Conservation (phyloP, 163 green algal genomes). For the Volvox carteri region DNA sequence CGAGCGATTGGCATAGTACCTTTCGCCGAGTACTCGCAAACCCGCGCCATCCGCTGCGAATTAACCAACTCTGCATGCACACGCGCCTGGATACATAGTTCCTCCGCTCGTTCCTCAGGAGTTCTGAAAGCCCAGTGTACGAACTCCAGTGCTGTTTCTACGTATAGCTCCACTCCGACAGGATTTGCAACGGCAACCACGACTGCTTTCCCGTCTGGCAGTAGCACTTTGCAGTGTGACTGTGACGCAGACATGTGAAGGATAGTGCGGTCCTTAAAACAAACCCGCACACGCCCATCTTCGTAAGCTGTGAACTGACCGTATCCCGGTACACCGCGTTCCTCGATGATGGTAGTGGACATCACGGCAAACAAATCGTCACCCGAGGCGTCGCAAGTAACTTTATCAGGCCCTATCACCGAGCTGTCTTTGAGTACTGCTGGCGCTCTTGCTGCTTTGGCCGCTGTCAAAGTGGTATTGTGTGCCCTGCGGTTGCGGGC, state of each 20-base stretch:
- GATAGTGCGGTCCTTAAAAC: constrained; percentile 75
- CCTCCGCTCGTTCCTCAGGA: constrained; percentile 57
- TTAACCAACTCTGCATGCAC: constrained; percentile 49
- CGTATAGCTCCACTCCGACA: constrained; percentile 69
- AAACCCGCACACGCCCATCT: constrained; percentile 71
- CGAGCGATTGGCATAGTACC: background rate
- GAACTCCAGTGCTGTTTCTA: constrained; percentile 65
- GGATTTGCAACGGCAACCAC: constrained; percentile 63
- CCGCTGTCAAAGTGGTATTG: constrained; percentile 10
- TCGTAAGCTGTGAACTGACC: constrained; percentile 68
- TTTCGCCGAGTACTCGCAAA: constrained; percentile 41
- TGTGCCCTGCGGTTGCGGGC: constrained; percentile 28
- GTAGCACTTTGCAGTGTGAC: constrained; percentile 60
- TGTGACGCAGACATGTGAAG: constrained; percentile 63
- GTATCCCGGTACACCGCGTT: constrained; percentile 55
- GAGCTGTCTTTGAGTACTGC: background rate
- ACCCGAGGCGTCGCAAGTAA: background rate
- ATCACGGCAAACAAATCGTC: constrained; percentile 44
- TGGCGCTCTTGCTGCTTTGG: background rate
- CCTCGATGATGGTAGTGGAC: constrained; percentile 62
- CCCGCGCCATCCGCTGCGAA: constrained; percentile 45
- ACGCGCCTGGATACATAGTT: constrained; percentile 30
- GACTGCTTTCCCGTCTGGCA: constrained; percentile 57
- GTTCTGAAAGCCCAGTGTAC: constrained; percentile 63
- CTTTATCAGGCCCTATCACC: background rate